A percentile compares a stretch with the other conserved stretches of the same genome.
phyloP scores from a whole-genome alignment of 768 basidiomycete genomes.

The Mycena vitilis region DNA sequence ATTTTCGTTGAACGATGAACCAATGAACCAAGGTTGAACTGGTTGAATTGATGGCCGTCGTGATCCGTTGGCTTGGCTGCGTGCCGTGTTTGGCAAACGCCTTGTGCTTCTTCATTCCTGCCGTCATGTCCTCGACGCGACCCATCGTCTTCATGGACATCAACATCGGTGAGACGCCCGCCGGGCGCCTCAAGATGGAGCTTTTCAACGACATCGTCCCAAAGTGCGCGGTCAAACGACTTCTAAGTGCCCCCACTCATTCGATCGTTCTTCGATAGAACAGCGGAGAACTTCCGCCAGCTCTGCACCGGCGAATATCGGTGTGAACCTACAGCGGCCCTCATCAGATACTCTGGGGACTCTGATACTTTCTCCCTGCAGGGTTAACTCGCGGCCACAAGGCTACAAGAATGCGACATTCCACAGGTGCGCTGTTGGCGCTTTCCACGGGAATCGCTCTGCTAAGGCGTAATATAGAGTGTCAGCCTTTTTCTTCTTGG shows the following conservation, averaged over 20 bases:
- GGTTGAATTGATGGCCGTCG: no score
- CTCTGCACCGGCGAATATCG: conserved; percentile 96
- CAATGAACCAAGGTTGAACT: no score
- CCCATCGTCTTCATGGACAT: conserved; percentile 98
- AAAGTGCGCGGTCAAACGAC: conserved; percentile 65
- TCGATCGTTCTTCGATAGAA: conserved; percentile 60
- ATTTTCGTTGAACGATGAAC: no score
- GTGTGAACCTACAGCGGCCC: conserved; percentile 50
- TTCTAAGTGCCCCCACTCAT: neutral
- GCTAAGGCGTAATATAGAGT: conserved; percentile 63
- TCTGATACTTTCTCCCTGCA: conserved; percentile 41
- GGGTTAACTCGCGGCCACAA: conserved; percentile 86
- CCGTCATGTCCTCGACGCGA: conserved; percentile 55
- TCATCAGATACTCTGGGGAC: neutral
- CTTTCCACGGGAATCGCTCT: conserved; percentile 11
- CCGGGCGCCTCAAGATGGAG: conserved; percentile 97
- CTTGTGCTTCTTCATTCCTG: neutral
- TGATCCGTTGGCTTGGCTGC: no score
- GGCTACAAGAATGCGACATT: conserved; percentile 94
- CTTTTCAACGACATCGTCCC: conserved; percentile 97
- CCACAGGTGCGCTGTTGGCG: conserved; percentile 74
- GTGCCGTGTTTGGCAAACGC: neutral
- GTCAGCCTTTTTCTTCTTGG: conserved; percentile 57
- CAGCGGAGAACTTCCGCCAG: conserved; percentile 98
- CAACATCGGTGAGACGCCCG: conserved; percentile 95